Base-by-base conservation (phyloP, 139 green algal genomes). In the Zygnema circumcarinatum region DNA sequence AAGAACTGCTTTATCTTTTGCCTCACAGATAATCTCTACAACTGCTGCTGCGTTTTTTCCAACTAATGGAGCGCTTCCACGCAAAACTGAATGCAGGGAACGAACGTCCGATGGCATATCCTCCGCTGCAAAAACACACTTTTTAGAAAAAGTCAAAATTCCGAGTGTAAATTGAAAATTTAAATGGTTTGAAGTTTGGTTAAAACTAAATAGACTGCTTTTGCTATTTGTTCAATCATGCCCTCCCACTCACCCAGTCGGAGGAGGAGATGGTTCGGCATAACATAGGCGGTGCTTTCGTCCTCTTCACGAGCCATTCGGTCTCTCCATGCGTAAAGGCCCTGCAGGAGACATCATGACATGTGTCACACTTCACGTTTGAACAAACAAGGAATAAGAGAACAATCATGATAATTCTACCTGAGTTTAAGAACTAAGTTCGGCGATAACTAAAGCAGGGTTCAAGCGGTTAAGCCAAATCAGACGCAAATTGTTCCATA, bases 211-310 rank as follows among this genome's bases (percentile, higher is more conserved):
- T n/a, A n/a, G n/a, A n/a, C n/a, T n/a, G n/a, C n/a, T n/a, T n/a
- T n/a, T n/a, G n/a, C n/a, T n/a, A n/a, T n/a, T n/a, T n/a, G n/a
- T n/a, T n/a, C n/a, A n/a, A n/a, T n/a, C n/a, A n/a, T n/a, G n/a
- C n/a, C n/a, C n/a, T n/a, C n/a, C n/a, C n/a, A 25, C 84, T 39
- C 74, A 90, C 83, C 93, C 39, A 99, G 86, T 47, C 85, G 88
- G 2, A 96, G 38, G 74, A 99, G 93, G 56, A 95, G 76, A 0
- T 85, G 88, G n/a, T 94, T 93, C 0, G 95, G 87, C 89, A 98
- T 83, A 54, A 99, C 91, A 81, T 95, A 98, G 68, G 95, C 95
- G 3, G 84, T 76, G 89, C 92, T 94, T 89, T 99, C 96, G 79
- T 99, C 96, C 68, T 92, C 53, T 33, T 85, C 47, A 0, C 96